Evolutionary conservation across 108 stramenopile genomes (phyloP).

Genomic region (Nitzschia sp.): DNA sequence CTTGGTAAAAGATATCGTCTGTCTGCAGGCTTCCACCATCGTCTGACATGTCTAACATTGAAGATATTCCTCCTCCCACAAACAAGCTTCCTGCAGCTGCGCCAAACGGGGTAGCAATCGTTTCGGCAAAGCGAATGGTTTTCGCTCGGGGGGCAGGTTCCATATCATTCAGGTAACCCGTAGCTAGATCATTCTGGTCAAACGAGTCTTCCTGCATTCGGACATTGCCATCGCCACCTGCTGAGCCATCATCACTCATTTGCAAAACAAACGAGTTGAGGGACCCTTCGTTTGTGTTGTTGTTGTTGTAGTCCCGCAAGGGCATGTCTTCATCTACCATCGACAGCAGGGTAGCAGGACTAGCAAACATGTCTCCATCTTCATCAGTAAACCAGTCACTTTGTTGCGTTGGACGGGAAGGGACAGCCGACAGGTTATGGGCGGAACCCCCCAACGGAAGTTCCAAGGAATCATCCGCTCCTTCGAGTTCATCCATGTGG

Average conservation of each 20-base stretch:
- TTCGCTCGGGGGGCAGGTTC: background rate
- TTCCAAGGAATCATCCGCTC: background rate
- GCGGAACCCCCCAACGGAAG: slow-evolving; percentile 1
- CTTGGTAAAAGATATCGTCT: background rate
- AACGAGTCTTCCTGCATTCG: background rate
- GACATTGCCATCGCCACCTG: no score
- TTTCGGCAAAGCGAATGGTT: background rate
- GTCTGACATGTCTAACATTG: background rate
- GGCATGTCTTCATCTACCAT: no score
- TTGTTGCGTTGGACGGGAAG: background rate
- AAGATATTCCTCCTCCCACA: background rate
- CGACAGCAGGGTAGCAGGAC: background rate
- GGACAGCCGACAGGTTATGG: background rate
- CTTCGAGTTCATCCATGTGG: background rate
- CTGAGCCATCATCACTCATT: background rate
- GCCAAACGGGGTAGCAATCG: background rate
- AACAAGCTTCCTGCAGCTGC: no score
- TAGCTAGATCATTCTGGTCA: background rate
- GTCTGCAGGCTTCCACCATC: background rate
- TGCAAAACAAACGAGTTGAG: background rate
- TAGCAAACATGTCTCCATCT: slow-evolving; percentile 9
- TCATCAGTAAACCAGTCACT: slow-evolving; percentile 7
- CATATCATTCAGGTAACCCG: background rate
- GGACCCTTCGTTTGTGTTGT: background rate
- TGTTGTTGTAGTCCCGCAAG: no score